These are phyloP conservation scores for Globisporangium carolinianum DNA, from an alignment of 352 stramenopile genomes.

Conservation along the genomic window DNA sequence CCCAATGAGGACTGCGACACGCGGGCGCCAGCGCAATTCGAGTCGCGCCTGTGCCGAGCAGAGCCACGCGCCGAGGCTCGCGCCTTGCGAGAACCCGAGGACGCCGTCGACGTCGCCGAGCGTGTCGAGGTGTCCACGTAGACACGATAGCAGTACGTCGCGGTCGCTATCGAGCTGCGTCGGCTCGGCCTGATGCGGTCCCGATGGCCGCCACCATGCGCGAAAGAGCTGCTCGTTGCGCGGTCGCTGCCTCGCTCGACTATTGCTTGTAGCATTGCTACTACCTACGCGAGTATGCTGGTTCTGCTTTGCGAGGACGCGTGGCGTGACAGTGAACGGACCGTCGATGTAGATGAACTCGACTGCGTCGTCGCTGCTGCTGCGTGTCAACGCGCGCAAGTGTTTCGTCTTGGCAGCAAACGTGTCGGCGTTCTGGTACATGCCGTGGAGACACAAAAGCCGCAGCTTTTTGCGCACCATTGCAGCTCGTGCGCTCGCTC, in stretches of 20 bases:
- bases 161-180: constrained; percentile 46
- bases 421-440: constrained; percentile 75
- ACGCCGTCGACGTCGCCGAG: constrained; percentile 67
- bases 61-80: constrained; percentile 73
- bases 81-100: constrained; percentile 80
- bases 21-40: constrained; percentile 64
- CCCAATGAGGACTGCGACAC: constrained; percentile 63
- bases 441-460: constrained; percentile 77
- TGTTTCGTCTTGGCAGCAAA: constrained; percentile 68
- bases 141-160: constrained; percentile 43
- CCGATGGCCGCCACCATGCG: constrained; percentile 64
- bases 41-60: constrained; percentile 53
- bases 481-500: too few species aligned
- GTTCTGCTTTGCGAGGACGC: constrained; percentile 49
- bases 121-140: constrained; percentile 48
- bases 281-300: constrained; percentile 1
- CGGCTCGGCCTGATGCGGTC: constrained; percentile 38
- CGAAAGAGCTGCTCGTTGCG: constrained; percentile 55
- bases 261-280: constrained; percentile 7
- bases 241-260: constrained; percentile 20
- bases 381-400: constrained; percentile 22
- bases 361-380: constrained; percentile 16
- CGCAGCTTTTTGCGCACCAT: constrained; percentile 27
- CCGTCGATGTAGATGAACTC: constrained; percentile 74
- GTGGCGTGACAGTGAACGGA: constrained; percentile 64